Base-by-base conservation (phyloP, 1,284 basidiomycete genomes). In the Rhizoctonia solani region DNA sequence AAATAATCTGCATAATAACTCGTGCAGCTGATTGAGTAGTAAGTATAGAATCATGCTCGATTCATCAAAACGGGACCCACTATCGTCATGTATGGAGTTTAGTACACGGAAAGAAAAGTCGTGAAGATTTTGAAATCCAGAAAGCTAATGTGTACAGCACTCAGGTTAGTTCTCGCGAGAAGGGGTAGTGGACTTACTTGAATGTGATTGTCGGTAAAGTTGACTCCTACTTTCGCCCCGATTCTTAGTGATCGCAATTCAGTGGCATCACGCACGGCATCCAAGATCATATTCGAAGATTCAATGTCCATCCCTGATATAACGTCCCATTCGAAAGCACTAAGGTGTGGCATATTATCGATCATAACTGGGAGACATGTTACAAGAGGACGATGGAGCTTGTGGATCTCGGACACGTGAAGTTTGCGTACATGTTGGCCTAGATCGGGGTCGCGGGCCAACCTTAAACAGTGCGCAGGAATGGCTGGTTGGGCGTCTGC, bases 381-480 rank as follows among this genome's bases (percentile, higher is more conserved):
- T n/a, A 65, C 61, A 27, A 65, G 61, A n/a, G 61, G 49, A n/a
- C 61, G 47, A 29, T 65, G 61, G 34, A 50, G 49, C 27, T 53
- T 65, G 39, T 65, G 61, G 19, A 65, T 65, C 25, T 65, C 61
- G 19, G 61, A 65, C 61, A 65, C 61, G 37, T 53, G 61, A 19
- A 65, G 50, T 9, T 47, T 65, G 49, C 49, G 61, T 16, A 65
- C 61, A 65, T 65, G 61, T 42, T 53, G 19, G 5, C 61, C 61
- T 16, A 65, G 25, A 3, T 53, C 61, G 21, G 61, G 61, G 50
- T 65, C 61, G 25, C 61, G 61, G 50, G 50, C 61, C 25, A 65
- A 32, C 16, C 61, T 47, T 3, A 65, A 34, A 23, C 61, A 65
- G 29, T 65, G 49, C 21, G 61, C 61, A 3, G 61, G 61, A 32